Evolutionary conservation across 371 early-diverging fungal species (phyloP).

Genomic region (Sporodiniella umbellata): DNA sequence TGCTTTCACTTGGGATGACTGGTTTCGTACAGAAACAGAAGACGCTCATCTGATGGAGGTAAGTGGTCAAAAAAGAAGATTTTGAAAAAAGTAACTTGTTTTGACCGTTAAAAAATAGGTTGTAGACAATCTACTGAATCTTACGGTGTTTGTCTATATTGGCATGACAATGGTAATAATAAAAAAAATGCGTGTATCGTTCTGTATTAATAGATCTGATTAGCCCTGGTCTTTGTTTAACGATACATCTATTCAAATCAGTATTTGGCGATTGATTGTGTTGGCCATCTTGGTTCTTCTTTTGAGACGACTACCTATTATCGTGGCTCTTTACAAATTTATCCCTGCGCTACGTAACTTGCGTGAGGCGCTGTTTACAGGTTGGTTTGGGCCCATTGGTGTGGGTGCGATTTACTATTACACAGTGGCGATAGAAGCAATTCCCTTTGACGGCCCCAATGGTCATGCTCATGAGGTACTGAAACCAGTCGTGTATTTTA

Average conservation of each 20-base stretch:
- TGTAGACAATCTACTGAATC: conserved; percentile 84
- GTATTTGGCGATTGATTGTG: conserved; percentile 65
- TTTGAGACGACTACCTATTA: conserved; percentile 78
- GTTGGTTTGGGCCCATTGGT: conserved; percentile 98
- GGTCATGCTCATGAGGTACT: conserved; percentile 32
- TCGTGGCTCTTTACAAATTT: conserved; percentile 57
- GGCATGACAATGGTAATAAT: conserved; percentile 77
- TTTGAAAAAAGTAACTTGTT: too few species aligned
- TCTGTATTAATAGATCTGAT: neutral
- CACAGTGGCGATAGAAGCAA: conserved; percentile 47
- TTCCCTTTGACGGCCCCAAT: conserved; percentile 20
- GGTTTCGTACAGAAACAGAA: conserved; percentile 80
- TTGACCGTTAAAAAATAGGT: too few species aligned
- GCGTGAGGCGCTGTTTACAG: conserved; percentile 87
- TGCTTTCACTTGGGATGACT: conserved; percentile 85
- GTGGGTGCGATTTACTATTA: conserved; percentile 80
- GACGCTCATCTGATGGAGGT: conserved; percentile 81
- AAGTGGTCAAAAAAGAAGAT: neutral
- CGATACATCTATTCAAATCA: conserved; percentile 32
- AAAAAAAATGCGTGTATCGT: neutral
- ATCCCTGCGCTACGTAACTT: conserved; percentile 68
- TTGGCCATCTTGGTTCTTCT: conserved; percentile 70
- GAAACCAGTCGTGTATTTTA: conserved; percentile 66
- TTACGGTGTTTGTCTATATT: conserved; percentile 88
- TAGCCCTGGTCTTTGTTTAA: conserved; percentile 68